phyloP scores from a whole-genome alignment of 2,329 filamentous ascomycete species.

The Pseudogymnoascus sp. region DNA sequence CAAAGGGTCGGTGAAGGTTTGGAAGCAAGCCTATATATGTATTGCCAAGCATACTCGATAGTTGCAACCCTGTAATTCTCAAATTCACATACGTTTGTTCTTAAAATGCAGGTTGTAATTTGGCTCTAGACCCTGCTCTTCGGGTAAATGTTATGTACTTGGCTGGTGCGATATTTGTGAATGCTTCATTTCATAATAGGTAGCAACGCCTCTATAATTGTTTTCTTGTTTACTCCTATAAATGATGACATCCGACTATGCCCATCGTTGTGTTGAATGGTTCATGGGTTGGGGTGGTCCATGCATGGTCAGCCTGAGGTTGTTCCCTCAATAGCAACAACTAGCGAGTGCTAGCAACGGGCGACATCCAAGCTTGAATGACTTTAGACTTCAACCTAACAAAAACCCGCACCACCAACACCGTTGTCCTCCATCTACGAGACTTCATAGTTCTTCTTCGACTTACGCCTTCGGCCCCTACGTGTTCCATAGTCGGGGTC shows the following conservation, averaged over 20 bases:
- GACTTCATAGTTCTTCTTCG: not conserved
- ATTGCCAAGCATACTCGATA: constrained; percentile 4
- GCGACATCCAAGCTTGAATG: not conserved
- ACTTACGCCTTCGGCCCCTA: not conserved
- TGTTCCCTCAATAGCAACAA: constrained; percentile 1
- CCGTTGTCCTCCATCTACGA: not conserved
- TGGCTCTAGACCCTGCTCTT: not conserved
- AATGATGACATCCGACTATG: not conserved
- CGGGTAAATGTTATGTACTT: not conserved
- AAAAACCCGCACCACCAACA: not conserved
- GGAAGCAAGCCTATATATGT: constrained; percentile 6
- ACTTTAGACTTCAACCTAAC: not conserved
- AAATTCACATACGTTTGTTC: not conserved
- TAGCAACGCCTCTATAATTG: not conserved
- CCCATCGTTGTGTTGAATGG: not conserved
- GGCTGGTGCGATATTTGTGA: not conserved
- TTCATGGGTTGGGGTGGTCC: not conserved
- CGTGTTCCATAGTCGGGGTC: not conserved
- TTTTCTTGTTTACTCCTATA: not conserved
- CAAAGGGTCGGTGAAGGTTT: not conserved
- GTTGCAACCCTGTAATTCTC: constrained; percentile 5
- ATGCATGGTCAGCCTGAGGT: not conserved
- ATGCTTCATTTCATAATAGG: not conserved
- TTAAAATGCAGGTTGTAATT: not conserved
- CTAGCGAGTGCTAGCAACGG: constrained; percentile 6